Evolutionary conservation across 2,329 filamentous ascomycete species (phyloP).

Genomic region (Colletotrichum sp.): DNA sequence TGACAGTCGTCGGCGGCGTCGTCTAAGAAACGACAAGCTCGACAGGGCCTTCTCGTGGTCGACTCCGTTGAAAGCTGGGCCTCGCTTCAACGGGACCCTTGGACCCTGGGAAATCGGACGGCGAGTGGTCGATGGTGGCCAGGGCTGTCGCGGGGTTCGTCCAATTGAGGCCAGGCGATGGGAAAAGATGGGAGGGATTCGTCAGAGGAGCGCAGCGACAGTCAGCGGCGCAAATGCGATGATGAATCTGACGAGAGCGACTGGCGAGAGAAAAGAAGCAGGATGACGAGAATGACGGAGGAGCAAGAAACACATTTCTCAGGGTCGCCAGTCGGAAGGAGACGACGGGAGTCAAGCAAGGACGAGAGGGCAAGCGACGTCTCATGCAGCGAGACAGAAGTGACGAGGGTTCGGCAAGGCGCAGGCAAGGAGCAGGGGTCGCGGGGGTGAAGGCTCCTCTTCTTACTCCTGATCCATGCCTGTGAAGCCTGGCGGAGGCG

Average conservation of each 20-base stretch:
- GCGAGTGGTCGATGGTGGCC: background rate
- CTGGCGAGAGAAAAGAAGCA: background rate
- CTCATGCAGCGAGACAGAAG: conserved; percentile 7
- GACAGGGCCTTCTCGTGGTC: background rate
- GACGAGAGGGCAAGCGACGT: background rate
- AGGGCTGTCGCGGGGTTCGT: background rate
- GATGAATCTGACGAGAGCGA: background rate
- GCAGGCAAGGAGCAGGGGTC: conserved; percentile 6
- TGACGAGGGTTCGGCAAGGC: conserved; percentile 2
- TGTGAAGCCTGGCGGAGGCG: background rate
- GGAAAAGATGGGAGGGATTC: background rate
- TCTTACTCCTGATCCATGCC: background rate
- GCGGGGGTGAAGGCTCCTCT: background rate
- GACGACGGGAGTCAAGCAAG: background rate
- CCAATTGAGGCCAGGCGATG: background rate
- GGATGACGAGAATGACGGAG: background rate
- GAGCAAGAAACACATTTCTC: conserved; percentile 1
- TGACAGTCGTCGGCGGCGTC: background rate
- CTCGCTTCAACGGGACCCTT: background rate
- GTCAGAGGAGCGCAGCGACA: background rate
- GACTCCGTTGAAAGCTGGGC: background rate
- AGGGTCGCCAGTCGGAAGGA: background rate
- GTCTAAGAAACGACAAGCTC: background rate
- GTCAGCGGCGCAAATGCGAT: background rate
- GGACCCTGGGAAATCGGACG: background rate